phyloP scores from a whole-genome alignment of 805 yeast genomes.

The Komagataella mondaviorum region DNA sequence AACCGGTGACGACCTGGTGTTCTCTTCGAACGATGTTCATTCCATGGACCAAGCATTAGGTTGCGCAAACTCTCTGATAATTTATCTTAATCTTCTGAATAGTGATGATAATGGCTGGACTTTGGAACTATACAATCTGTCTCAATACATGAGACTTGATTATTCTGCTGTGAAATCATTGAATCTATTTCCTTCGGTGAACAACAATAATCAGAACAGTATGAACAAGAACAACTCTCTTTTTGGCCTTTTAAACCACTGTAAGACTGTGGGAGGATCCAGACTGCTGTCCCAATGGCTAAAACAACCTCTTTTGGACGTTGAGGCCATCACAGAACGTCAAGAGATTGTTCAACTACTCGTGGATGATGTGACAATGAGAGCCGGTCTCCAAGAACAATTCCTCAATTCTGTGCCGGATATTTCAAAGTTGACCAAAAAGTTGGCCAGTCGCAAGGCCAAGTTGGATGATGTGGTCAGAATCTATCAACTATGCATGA shows the following conservation, averaged over 20 bases:
- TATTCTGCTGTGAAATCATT: conserved; percentile 81
- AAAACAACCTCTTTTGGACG: conserved; percentile 80
- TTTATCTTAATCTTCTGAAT: conserved; percentile 51
- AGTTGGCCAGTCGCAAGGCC: conserved; percentile 33
- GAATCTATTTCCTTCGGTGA: conserved; percentile 61
- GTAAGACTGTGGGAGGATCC: conserved; percentile 84
- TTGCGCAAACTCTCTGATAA: conserved; percentile 55
- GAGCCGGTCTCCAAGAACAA: conserved; percentile 54
- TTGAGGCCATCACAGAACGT: conserved; percentile 45
- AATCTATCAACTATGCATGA: conserved; percentile 65
- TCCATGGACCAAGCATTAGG: conserved; percentile 38
- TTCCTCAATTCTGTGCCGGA: conserved; percentile 72
- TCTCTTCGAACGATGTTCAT: conserved; percentile 42
- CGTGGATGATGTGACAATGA: conserved; percentile 52
- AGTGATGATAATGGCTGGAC: conserved; percentile 34
- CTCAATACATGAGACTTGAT: conserved; percentile 83
- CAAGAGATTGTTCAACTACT: conserved; percentile 66
- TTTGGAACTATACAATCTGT: conserved; percentile 54
- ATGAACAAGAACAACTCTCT: conserved; percentile 35
- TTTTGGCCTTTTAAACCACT: conserved; percentile 74
- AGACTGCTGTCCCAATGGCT: conserved; percentile 87
- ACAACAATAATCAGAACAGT: conserved; percentile 25
- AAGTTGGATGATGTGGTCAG: conserved; percentile 82
- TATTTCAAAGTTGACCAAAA: conserved; percentile 59
- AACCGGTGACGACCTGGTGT: conserved; percentile 38